phyloP scores from a whole-genome alignment of 1,284 basidiomycete species.

The Ustilago nuda region DNA sequence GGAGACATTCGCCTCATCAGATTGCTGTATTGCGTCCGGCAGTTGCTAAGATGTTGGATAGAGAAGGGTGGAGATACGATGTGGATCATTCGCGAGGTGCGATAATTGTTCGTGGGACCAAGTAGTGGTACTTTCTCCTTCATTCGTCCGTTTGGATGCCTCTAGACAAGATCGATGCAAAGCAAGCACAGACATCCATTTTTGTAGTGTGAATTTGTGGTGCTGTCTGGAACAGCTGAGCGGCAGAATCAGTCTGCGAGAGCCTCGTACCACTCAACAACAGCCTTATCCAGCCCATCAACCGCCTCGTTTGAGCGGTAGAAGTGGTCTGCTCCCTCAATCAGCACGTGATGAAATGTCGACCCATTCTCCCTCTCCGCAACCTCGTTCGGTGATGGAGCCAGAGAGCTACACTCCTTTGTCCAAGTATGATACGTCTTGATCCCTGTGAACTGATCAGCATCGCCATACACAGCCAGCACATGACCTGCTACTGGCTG shows the following conservation, averaged over 20 bases:
- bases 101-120: conserved; percentile 48
- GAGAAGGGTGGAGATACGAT: conserved; percentile 65
- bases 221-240: not conserved
- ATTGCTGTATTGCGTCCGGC: conserved; percentile 68
- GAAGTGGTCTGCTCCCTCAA: conserved; percentile 47
- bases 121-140: conserved; percentile 6
- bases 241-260: conserved; percentile 17
- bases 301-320: conserved; percentile 27
- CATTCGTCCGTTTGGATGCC: not conserved
- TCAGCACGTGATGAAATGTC: conserved; percentile 37
- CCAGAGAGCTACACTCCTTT: conserved; percentile 15
- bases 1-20: conserved; percentile 66
- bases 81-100: conserved; percentile 44
- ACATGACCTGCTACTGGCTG: conserved; percentile 35
- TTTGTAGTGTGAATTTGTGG: not conserved
- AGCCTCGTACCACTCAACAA: conserved; percentile 33
- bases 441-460: conserved; percentile 47
- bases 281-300: conserved; percentile 26
- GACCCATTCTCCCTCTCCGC: conserved; percentile 12
- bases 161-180: too few relatives aligned
- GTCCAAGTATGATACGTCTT: conserved; percentile 40
- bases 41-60: conserved; percentile 65
- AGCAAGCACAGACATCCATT: not conserved
- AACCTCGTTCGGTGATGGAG: conserved; percentile 7
- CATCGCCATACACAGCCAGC: conserved; percentile 39